These are phyloP conservation scores for Medicago arabica DNA, from an alignment of 306 rosid genomes.

Conservation along the genomic window DNA sequence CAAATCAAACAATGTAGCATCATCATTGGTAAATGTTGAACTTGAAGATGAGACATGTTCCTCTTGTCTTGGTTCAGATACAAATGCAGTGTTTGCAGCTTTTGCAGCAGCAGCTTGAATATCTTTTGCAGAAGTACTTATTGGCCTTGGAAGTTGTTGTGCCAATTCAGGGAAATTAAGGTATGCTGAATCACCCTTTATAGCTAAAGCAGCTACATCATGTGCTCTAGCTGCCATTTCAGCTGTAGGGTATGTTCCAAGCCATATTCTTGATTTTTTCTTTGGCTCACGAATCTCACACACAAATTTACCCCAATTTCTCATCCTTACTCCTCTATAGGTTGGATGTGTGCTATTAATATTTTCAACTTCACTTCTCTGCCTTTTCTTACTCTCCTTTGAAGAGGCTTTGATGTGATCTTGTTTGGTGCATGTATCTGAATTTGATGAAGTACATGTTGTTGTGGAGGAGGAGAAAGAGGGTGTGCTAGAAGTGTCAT, in stretches of 20 bases:
- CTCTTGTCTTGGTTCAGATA: constrained; percentile 36
- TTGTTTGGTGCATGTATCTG: constrained; percentile 34
- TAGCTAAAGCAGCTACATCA: constrained; percentile 88
- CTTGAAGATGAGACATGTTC: constrained; percentile 29
- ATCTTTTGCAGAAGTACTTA: constrained; percentile 72
- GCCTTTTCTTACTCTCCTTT: constrained; percentile 48
- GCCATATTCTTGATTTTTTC: constrained; percentile 92
- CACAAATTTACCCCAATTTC: constrained; percentile 92
- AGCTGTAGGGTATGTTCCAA: constrained; percentile 82
- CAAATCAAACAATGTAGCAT: constrained; percentile 76
- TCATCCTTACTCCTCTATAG: constrained; percentile 82
- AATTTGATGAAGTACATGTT: constrained; percentile 26
- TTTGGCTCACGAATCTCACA: constrained; percentile 91
- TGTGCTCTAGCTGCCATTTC: constrained; percentile 98
- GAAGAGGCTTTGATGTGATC: too few relatives aligned
- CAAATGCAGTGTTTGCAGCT: constrained; percentile 62
- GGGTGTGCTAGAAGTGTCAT: constrained; percentile 42
- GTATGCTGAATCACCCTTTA: constrained; percentile 77
- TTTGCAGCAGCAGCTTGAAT: constrained; percentile 85
- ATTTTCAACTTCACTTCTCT: constrained; percentile 33
- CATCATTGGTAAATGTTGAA: constrained; percentile 52
- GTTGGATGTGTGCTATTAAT: constrained; percentile 52
- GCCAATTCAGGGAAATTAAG: constrained; percentile 84
- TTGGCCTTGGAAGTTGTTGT: constrained; percentile 65
- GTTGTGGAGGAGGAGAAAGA: constrained; percentile 18